Conservation (phyloP, 306 rosid species). For the Leucaena leucocephala region DNA sequence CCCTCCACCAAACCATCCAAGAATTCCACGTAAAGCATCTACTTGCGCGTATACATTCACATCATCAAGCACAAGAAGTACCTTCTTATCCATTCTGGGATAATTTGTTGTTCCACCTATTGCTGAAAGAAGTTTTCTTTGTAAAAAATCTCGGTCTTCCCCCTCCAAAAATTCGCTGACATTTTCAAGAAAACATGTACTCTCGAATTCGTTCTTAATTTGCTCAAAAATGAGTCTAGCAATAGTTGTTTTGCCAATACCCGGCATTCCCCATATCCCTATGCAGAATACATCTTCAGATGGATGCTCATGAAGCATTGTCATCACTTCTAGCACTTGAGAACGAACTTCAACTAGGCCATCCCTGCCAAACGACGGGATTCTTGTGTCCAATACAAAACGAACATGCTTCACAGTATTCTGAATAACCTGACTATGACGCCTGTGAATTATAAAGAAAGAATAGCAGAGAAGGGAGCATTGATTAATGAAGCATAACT, state of each 20-base stretch:
- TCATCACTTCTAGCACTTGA: no score
- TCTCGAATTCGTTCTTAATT: background rate
- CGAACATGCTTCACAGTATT: background rate
- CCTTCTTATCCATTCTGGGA: background rate
- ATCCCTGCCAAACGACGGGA: fast-evolving
- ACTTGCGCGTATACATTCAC: background rate
- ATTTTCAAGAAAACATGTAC: background rate
- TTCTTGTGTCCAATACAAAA: background rate
- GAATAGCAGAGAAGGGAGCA: background rate
- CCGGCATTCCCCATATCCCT: background rate
- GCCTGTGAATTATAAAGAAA: background rate
- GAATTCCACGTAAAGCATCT: background rate
- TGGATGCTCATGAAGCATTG: background rate
- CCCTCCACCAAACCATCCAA: background rate
- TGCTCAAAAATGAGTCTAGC: background rate
- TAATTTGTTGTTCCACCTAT: no score
- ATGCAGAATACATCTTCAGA: background rate
- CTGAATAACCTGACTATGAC: background rate
- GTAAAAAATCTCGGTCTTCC: no score
- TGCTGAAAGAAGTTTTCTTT: no score
- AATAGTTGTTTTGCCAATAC: background rate
- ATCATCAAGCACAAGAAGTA: background rate
- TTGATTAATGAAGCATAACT: background rate
- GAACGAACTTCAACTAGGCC: background rate
- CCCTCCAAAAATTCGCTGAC: no score